Evolutionary conservation across 306 rosid genomes (phyloP).

Genomic region (Pyrus communis): DNA sequence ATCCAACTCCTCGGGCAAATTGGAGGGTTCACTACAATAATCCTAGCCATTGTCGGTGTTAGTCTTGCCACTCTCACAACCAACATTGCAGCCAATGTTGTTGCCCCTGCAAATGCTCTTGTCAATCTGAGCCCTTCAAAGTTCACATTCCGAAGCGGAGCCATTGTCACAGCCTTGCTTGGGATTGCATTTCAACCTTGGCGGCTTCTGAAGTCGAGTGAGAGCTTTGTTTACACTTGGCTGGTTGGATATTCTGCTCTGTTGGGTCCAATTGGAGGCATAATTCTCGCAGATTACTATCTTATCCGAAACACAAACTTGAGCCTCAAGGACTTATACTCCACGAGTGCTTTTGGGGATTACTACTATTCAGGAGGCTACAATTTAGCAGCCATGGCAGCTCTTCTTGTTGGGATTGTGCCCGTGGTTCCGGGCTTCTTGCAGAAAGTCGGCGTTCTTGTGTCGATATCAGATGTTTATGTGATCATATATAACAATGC

Average conservation of each 20-base stretch:
- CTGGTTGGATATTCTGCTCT: slow-evolving; percentile 83
- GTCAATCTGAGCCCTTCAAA: slow-evolving; percentile 63
- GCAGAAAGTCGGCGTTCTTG: slow-evolving; percentile 48
- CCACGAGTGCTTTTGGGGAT: slow-evolving; percentile 48
- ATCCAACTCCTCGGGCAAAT: slow-evolving; percentile 63
- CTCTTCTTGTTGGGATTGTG: slow-evolving; percentile 58
- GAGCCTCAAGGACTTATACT: slow-evolving; percentile 52
- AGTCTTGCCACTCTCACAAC: slow-evolving; percentile 76
- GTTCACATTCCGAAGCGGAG: slow-evolving; percentile 72
- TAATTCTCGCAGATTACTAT: slow-evolving; percentile 68
- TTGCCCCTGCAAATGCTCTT: slow-evolving; percentile 89
- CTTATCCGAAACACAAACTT: slow-evolving; percentile 34
- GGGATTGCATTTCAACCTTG: slow-evolving; percentile 89
- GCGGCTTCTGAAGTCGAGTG: slow-evolving; percentile 85
- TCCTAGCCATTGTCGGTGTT: slow-evolving; percentile 66
- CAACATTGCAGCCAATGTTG: slow-evolving; percentile 88
- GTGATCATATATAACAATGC: slow-evolving; percentile 70
- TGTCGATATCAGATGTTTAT: slow-evolving; percentile 35
- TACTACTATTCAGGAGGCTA: slow-evolving; percentile 60
- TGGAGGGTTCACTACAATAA: slow-evolving; percentile 61
- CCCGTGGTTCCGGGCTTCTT: slow-evolving; percentile 84
- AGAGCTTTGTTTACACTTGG: slow-evolving; percentile 90
- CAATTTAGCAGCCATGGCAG: slow-evolving; percentile 61
- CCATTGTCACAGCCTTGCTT: slow-evolving; percentile 58
- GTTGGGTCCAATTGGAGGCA: slow-evolving; percentile 81